A percentile compares a stretch with the other conserved stretches of the same genome.
Conservation (phyloP, 805 yeast genomes). For the Scheffersomyces stipitis region DNA sequence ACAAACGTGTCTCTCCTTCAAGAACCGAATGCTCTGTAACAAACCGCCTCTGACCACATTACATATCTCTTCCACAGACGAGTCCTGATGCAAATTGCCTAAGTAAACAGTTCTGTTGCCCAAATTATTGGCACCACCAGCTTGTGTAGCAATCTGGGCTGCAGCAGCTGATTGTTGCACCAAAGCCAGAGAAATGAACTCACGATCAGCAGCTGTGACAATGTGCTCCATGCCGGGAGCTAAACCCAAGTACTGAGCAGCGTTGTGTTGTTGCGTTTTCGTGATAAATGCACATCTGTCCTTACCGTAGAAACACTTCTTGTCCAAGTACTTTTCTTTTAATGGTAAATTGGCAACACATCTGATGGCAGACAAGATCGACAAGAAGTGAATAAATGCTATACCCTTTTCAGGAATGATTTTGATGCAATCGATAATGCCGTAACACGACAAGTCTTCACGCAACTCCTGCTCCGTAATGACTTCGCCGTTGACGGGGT, state of each 20-base stretch:
- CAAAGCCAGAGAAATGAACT: constrained; percentile 66
- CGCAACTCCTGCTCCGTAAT: constrained; percentile 64
- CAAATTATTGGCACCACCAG: constrained; percentile 88
- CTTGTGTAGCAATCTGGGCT: constrained; percentile 92
- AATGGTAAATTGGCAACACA: constrained; percentile 76
- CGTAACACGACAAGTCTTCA: constrained; percentile 69
- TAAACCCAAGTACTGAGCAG: constrained; percentile 89
- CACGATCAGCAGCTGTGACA: constrained; percentile 67
- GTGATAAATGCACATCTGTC: constrained; percentile 95
- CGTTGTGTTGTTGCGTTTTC: constrained; percentile 94
- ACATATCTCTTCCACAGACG: constrained; percentile 89
- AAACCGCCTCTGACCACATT: constrained; percentile 95
- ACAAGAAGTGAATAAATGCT: constrained; percentile 87
- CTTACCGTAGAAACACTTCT: constrained; percentile 87
- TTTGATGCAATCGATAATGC: constrained; percentile 83
- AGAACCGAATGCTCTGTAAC: constrained; percentile 75
- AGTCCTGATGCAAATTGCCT: constrained; percentile 86
- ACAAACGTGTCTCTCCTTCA: constrained; percentile 86
- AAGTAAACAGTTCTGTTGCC: constrained; percentile 93
- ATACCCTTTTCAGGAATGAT: constrained; percentile 77
- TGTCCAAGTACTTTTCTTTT: constrained; percentile 65
- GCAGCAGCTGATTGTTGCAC: constrained; percentile 96
- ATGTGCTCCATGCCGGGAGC: constrained; percentile 87
- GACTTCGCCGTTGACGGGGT: constrained; percentile 46
- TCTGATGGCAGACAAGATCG: constrained; percentile 81